These are phyloP conservation scores for Simplicillium sp. DNA, from an alignment of 2,329 filamentous ascomycete genomes.

Conservation along the genomic window DNA sequence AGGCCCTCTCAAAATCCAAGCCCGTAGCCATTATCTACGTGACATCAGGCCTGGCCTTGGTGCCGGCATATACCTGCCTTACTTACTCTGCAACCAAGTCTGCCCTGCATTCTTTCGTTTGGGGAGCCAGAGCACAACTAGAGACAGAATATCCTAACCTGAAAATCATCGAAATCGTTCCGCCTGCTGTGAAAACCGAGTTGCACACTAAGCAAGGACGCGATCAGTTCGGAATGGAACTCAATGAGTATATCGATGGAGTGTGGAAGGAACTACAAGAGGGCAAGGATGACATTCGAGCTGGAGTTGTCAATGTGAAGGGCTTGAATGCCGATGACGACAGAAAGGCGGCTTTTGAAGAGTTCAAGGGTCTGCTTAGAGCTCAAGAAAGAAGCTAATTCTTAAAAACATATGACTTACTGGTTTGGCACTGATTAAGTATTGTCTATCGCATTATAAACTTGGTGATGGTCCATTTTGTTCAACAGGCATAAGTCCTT, in stretches of 20 bases:
- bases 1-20: conserved; percentile 7
- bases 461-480: no score
- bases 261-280: conserved; percentile 1
- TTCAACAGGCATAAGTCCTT: no score
- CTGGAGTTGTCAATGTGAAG: no score
- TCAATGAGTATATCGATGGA: conserved; percentile 4
- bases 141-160: conserved; percentile 4
- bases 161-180: conserved; percentile 9
- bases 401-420: no score
- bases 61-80: conserved; percentile 5
- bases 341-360: no score
- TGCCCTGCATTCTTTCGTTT: conserved; percentile 9
- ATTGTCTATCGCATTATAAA: no score
- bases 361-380: no score
- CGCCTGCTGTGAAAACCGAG: conserved; percentile 9
- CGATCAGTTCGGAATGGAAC: conserved; percentile 1
- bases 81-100: conserved; percentile 11
- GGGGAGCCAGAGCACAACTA: conserved; percentile 5
- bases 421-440: no score
- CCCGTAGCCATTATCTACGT: conserved; percentile 5
- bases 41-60: conserved; percentile 7
- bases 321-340: no score
- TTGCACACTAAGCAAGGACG: conserved; percentile 4
- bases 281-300: no score
- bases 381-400: no score